These are phyloP conservation scores for Diphasiastrum complanatum DNA, from an alignment of 83 land plant species.

Conservation along the genomic window DNA sequence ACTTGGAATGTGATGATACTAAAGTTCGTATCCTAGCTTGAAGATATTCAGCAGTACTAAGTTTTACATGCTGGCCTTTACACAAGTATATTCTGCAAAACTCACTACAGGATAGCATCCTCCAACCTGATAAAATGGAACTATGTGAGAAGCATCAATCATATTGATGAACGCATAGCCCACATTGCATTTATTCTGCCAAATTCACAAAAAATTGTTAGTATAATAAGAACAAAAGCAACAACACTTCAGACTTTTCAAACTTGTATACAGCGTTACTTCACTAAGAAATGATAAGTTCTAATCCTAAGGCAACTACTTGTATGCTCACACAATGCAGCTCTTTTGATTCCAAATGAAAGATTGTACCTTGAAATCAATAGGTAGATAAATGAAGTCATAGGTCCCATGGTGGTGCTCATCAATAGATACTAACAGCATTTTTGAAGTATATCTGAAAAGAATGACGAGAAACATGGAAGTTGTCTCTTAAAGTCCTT, in stretches of 20 bases:
- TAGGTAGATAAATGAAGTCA: conserved; percentile 16
- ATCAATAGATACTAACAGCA: conserved; percentile 12
- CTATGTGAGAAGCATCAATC: conserved; percentile 57
- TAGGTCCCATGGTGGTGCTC: conserved; percentile 14
- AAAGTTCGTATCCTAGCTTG: neutral
- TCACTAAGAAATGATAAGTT: too few species aligned
- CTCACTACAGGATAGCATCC: conserved; percentile 7
- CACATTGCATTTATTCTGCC: conserved; percentile 96
- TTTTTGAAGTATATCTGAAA: conserved; percentile 15
- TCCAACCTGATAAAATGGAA: conserved; percentile 68
- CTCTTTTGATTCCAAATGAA: too few species aligned
- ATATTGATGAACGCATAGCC: conserved; percentile 96
- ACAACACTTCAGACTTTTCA: too few species aligned
- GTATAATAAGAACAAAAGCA: too few species aligned
- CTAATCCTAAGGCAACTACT: too few species aligned
- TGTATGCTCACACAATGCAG: too few species aligned
- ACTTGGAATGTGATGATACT: neutral
- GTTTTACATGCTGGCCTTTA: neutral
- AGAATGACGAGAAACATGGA: too few species aligned
- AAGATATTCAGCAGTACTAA: conserved; percentile 7
- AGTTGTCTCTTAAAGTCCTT: neutral
- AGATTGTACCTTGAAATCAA: conserved; percentile 19
- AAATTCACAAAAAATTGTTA: too few species aligned
- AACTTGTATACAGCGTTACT: too few species aligned
- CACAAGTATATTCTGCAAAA: neutral